A percentile compares a stretch with the other conserved stretches of the same genome.
Evolutionary conservation across 495 filamentous ascomycete species (phyloP).

Genomic region (Penicillium herquei): DNA sequence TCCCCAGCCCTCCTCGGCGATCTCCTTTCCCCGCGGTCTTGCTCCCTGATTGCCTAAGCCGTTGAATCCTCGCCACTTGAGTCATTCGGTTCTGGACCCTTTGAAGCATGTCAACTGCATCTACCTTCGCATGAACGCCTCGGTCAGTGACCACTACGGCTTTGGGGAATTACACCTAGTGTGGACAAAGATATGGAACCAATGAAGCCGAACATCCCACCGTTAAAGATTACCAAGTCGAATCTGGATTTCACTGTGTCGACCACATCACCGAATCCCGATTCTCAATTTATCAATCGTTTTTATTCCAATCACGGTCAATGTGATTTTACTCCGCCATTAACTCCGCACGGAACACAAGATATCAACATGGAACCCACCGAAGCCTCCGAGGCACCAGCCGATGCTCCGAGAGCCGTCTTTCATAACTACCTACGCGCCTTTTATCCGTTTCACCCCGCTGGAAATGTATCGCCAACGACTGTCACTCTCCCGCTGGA

Average conservation of each 20-base stretch:
- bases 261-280: conserved; percentile 32
- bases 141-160: conserved; percentile 32
- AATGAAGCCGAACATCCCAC: conserved; percentile 61
- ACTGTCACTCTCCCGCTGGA: conserved; percentile 87
- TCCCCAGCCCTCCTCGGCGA: conserved; percentile 25
- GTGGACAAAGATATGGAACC: conserved; percentile 33
- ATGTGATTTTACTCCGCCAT: conserved; percentile 67
- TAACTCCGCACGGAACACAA: conserved; percentile 61
- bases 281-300: conserved; percentile 20
- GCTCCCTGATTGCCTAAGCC: conserved; percentile 7
- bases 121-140: conserved; percentile 27
- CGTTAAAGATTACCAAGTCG: conserved; percentile 68
- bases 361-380: conserved; percentile 47
- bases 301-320: conserved; percentile 30
- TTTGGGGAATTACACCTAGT: neutral
- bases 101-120: conserved; percentile 36
- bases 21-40: conserved; percentile 16
- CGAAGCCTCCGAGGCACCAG: conserved; percentile 28
- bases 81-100: neutral
- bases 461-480: conserved; percentile 63
- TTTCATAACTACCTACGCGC: conserved; percentile 96
- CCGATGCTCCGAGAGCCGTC: conserved; percentile 53
- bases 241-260: conserved; percentile 46
- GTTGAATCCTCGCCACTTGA: conserved; percentile 7
- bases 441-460: conserved; percentile 91